Percentiles rank a stretch among this genome's conserved stretches.
Evolutionary conservation across 2,329 filamentous ascomycete species (phyloP).

Genomic region (Akanthomyces lecanii): DNA sequence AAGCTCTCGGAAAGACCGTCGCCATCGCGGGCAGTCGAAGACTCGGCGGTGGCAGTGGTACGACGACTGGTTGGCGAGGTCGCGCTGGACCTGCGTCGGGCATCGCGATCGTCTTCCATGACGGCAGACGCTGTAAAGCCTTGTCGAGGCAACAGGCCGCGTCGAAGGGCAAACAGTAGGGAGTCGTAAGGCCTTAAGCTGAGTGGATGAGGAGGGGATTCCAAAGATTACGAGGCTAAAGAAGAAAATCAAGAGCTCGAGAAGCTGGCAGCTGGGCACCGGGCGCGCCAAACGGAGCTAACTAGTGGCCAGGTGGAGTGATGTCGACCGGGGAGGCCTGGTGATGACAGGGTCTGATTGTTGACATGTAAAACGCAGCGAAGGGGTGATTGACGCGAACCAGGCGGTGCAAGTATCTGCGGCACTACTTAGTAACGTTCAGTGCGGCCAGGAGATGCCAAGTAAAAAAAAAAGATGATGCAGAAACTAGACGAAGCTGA

Average conservation of each 20-base stretch:
- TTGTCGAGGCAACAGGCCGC: neutral
- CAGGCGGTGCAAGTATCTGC: neutral
- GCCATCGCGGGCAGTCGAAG: slow-evolving; percentile 33
- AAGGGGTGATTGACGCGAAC: neutral
- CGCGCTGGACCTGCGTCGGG: slow-evolving; percentile 14
- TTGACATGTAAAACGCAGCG: neutral
- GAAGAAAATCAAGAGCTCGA: neutral
- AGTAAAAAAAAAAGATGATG: neutral
- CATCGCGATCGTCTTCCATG: slow-evolving; percentile 8
- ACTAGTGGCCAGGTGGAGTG: slow-evolving; percentile 11
- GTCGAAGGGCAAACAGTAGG: neutral
- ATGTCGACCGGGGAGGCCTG: slow-evolving; percentile 8
- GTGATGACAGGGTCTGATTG: neutral
- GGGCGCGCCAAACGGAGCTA: slow-evolving; percentile 8
- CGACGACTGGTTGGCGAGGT: slow-evolving; percentile 47
- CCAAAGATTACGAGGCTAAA: neutral
- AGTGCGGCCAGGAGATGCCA: neutral
- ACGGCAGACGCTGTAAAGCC: neutral
- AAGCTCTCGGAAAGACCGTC: slow-evolving; percentile 50
- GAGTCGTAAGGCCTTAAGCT: neutral
- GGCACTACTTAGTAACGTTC: neutral
- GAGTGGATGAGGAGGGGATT: neutral
- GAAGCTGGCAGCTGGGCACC: neutral
- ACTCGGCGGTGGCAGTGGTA: slow-evolving; percentile 37
- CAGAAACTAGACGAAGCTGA: neutral